Base-by-base conservation (phyloP, 441 rosid genomes). In the Kokia cookei region DNA sequence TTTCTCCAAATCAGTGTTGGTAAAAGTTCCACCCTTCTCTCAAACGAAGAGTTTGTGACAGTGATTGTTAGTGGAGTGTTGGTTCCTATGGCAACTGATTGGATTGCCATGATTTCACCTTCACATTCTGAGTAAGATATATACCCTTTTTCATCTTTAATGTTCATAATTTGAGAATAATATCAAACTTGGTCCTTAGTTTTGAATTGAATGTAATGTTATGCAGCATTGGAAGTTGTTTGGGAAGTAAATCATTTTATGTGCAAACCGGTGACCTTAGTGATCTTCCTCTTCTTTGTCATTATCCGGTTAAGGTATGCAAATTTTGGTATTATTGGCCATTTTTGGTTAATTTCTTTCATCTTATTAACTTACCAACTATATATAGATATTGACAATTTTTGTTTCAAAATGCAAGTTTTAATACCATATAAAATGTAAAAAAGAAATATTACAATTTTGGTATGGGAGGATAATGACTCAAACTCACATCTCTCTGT, bases 71-170 rank as follows among this genome's bases (percentile, higher is more conserved):
- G 68, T n/a, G 95, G 91, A 1, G 79, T 88, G 64, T 53, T 80
- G 24, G 7, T 7, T 14, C 95, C 95, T 1, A 55, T 80, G 0
- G 3, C 27, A 0, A 29, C 19, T 14, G 81, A 87, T 35, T 90
- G 95, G 93, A 64, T 90, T 27, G 95, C 87, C 77, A 88, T 90
- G 93, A 86, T 90, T n/a, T 84, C 95, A 22, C 91, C 95, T 24
- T 78, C 93, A 5, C 54, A 66, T 60, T 75, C 91, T 2, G 70
- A 74, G 91, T 88, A 87, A 75, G 79, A 35, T 57, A 19, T 2
- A 54, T 17, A 17, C 3, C 1, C 9, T 7, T 45, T 24, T 22
- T 26, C 4, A 40, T 12, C 22, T 45, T 17, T 22, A 4, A 3
- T 12, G 5, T 24, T 5, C 12, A 5, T n/a, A 2, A 26, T 26